Percentiles rank a stretch among this genome's conserved stretches.
Conservation (phyloP, 306 rosid species). For the Glycyrrhiza uralensis region DNA sequence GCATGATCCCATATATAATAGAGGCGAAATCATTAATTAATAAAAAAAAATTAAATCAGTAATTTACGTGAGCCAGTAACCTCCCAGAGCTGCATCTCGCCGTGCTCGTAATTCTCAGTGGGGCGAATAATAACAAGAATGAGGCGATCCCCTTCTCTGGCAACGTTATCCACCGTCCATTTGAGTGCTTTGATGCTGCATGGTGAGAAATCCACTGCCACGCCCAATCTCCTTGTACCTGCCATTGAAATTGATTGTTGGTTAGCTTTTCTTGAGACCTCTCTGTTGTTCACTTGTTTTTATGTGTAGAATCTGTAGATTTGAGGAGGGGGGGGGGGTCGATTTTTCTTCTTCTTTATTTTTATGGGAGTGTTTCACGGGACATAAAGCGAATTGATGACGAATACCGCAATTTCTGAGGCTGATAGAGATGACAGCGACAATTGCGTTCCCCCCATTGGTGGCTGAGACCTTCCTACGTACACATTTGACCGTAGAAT, state of each 20-base stretch:
- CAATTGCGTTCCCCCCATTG: neutral
- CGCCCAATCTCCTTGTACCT: conserved; percentile 57
- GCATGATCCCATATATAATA: neutral
- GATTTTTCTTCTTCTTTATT: neutral
- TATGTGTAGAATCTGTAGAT: too few relatives aligned
- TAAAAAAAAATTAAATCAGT: neutral
- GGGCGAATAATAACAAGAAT: conserved; percentile 56
- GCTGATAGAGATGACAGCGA: neutral
- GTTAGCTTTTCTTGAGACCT: neutral
- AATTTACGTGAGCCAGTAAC: conserved; percentile 72
- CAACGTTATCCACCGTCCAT: conserved; percentile 77
- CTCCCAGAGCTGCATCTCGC: conserved; percentile 87
- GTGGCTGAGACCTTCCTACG: neutral
- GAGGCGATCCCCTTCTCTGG: conserved; percentile 66
- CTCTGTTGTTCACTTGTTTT: neutral
- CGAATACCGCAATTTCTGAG: conserved; percentile 20
- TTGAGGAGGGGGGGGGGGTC: too few relatives aligned
- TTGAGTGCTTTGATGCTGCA: conserved; percentile 66
- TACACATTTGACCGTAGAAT: neutral
- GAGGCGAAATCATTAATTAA: neutral
- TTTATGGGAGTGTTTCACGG: neutral
- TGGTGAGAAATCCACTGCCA: conserved; percentile 85
- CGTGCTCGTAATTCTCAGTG: conserved; percentile 47
- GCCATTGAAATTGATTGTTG: conserved; percentile 17
- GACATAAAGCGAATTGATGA: neutral